Base-by-base conservation (phyloP, 164 flowering plant species). In the Annona squamosa region DNA sequence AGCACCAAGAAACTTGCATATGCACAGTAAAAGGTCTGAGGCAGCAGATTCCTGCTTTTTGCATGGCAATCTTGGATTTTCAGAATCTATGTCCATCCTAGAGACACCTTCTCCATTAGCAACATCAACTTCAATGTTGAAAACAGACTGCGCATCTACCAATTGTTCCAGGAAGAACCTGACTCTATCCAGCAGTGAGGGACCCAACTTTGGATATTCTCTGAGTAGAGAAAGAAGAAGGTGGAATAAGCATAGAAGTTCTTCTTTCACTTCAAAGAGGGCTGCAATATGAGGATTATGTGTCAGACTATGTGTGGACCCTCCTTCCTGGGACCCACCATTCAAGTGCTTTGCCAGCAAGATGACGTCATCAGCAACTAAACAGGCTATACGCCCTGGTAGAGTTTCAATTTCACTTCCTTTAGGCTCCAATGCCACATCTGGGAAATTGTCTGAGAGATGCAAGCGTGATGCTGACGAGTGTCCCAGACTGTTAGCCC, bases 131-230 rank as follows among this genome's bases (percentile, higher is more conserved):
- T 68, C 70, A n/a, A 45, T 46, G 19, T 46, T 45, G 26, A 68
- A 18, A 46, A 42, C 64, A 13, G 78, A 63, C 65, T 71, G 61
- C 71, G 62, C 37, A 66, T 77, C 66, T 56, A 76, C 76, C 72
- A 84, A 3, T 63, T 70, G 63, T 61, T 85, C 83, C 46, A 87
- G 61, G 48, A 80, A 70, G 44, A 63, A 62, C 67, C 65, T 70
- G 26, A 88, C 44, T 69, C 81, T 83, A 71, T 88, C 85, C 73
- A 93, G 81, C 61, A 80, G 84, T 64, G 82, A 43, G 68, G 56
- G 74, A 67, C 81, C 81, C 26, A 84, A 71, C 18, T 78, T 73
- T 17, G 90, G 76, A 75, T 84, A 75, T 46, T 82, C 77, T 72
- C 79, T 65, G 77, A 84, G 85, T 47, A 89, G 72, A 63, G 10